These are phyloP conservation scores for Sugiyamaella sp. DNA, from an alignment of 1,139 yeast genomes.

Conservation along the genomic window DNA sequence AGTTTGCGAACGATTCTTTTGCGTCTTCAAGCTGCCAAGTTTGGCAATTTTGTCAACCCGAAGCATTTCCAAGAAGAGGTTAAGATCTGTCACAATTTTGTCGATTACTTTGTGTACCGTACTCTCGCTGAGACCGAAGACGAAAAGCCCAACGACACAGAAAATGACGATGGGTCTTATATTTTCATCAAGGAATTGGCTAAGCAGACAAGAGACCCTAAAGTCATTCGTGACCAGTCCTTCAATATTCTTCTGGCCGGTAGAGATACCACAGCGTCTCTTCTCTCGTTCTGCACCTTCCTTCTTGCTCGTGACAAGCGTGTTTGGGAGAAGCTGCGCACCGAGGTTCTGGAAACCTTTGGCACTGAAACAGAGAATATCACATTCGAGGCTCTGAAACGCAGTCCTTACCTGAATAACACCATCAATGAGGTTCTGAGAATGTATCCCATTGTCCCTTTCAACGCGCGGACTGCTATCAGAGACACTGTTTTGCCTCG, in stretches of 20 bases:
- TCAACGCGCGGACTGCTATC: conserved; percentile 52
- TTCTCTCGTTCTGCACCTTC: conserved; percentile 52
- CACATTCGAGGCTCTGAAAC: conserved; percentile 55
- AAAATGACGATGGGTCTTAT: conserved; percentile 29
- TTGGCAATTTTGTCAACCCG: conserved; percentile 21
- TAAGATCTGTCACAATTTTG: conserved; percentile 38
- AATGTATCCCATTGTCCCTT: conserved; percentile 59
- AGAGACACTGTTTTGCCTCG: conserved; percentile 53
- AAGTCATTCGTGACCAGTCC: conserved; percentile 54
- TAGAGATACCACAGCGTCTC: conserved; percentile 61
- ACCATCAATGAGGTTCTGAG: conserved; percentile 56
- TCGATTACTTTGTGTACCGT: conserved; percentile 39
- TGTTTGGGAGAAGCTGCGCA: conserved; percentile 47
- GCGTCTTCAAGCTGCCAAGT: conserved; percentile 21
- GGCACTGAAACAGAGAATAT: conserved; percentile 31
- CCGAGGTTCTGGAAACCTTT: conserved; percentile 42
- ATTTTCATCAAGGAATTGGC: conserved; percentile 55
- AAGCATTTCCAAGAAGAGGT: conserved; percentile 41
- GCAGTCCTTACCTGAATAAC: conserved; percentile 51
- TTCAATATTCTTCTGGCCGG: conserved; percentile 58
- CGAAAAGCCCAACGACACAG: conserved; percentile 21
- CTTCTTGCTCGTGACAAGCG: conserved; percentile 52
- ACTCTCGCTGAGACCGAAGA: conserved; percentile 31
- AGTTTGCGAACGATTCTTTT: conserved; percentile 33
- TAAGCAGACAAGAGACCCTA: conserved; percentile 54